Evolutionary conservation across 306 rosid species (phyloP).

Genomic region (Herpetospermum pedunculosum): DNA sequence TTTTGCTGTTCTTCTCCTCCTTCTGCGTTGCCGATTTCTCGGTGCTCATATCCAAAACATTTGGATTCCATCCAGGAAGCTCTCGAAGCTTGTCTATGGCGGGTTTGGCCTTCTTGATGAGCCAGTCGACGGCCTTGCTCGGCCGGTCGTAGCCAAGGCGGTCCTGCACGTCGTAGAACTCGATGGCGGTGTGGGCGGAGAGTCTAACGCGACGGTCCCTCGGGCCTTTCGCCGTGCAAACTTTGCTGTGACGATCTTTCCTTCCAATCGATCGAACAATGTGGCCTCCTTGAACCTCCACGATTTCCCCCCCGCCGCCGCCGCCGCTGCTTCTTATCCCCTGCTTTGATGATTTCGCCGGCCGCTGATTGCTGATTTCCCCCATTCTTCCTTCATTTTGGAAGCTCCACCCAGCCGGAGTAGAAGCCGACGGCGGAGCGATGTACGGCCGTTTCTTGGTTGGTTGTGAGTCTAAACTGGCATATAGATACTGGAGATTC

Average conservation of each 20-base stretch:
- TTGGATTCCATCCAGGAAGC: conserved; percentile 78
- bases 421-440: not conserved
- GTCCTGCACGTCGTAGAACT: conserved; percentile 89
- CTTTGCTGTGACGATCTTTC: conserved; percentile 93
- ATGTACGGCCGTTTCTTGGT: not conserved
- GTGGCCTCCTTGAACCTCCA: conserved; percentile 80
- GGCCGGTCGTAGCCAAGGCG: conserved; percentile 89
- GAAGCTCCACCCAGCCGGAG: conserved; percentile 7
- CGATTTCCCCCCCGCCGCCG: conserved; percentile 56
- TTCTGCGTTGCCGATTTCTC: not conserved
- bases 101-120: conserved; percentile 68
- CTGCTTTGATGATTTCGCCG: conserved; percentile 13
- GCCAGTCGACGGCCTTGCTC: conserved; percentile 94
- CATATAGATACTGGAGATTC: conserved; percentile 7
- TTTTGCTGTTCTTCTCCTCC: conserved; percentile 2
- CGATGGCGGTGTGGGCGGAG: conserved; percentile 80
- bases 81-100: conserved; percentile 80
- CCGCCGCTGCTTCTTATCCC: conserved; percentile 20
- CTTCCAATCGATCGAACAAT: conserved; percentile 68
- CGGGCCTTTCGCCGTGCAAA: conserved; percentile 82
- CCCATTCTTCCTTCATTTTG: conserved; percentile 75
- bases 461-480: not conserved
- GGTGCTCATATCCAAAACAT: not conserved
- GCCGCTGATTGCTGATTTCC: conserved; percentile 16
- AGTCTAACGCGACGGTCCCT: conserved; percentile 86